phyloP scores from a whole-genome alignment of 352 stramenopile species.

The Phytophthora syringae region DNA sequence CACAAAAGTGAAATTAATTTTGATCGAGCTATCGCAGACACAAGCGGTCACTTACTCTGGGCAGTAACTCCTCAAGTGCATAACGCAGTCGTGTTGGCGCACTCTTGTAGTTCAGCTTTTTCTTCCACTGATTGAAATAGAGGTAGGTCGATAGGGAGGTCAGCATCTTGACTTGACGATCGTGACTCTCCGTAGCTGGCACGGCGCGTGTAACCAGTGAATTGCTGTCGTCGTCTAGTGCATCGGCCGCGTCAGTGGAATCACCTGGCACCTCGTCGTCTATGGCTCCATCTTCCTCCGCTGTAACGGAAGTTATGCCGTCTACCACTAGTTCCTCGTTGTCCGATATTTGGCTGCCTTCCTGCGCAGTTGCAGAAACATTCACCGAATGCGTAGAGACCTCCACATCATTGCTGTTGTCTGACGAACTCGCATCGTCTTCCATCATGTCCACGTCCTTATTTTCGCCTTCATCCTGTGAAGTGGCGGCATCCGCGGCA shows the following conservation, averaged over 20 bases:
- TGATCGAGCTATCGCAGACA: background rate
- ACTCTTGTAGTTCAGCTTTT: conserved; percentile 26
- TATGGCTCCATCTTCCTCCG: background rate
- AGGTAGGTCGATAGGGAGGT: conserved; percentile 26
- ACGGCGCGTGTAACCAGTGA: conserved; percentile 35
- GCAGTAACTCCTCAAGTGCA: conserved; percentile 57
- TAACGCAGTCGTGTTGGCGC: conserved; percentile 44
- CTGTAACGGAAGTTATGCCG: too few species aligned
- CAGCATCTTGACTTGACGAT: conserved; percentile 49
- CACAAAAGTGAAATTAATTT: background rate
- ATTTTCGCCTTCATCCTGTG: background rate
- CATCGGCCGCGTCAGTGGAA: background rate
- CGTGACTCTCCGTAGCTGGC: conserved; percentile 32
- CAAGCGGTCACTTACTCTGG: conserved; percentile 37
- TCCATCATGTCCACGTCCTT: background rate
- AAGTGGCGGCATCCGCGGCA: background rate
- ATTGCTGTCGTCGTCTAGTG: conserved; percentile 11
- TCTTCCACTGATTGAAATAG: conserved; percentile 71
- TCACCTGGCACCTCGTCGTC: background rate
- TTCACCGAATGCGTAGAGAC: too few species aligned
- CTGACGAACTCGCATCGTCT: background rate
- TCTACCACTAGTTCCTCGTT: background rate
- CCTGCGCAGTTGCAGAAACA: background rate
- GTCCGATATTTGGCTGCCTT: background rate
- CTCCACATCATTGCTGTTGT: background rate